Base-by-base conservation (phyloP, 2,329 filamentous ascomycete species). In the Diaporthe capsici region DNA sequence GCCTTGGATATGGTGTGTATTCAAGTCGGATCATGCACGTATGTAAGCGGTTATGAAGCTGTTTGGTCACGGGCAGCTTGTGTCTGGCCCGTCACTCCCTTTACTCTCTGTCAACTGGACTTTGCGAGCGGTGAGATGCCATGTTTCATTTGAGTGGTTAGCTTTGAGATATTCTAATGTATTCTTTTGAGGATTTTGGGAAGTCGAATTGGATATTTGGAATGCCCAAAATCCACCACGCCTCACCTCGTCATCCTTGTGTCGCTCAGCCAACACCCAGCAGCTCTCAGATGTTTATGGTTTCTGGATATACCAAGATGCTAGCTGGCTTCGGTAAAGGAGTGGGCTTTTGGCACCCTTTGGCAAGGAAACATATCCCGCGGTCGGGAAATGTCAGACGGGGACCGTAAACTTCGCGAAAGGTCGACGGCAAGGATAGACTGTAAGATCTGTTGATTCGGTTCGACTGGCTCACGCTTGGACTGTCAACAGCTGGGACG, bases 381-480 rank as follows among this genome's bases (percentile, higher is more conserved):
- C n/a, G 10, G 49, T 28, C 9, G 3, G 5, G 31, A 51, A 4
- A 51, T 37, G 22, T 20, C 63, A n/a, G 51, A n/a, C 9, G 3
- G 44, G 3, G 31, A 3, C 37, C 44, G 20, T 44, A 2, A n/a
- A 20, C 2, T 37, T 25, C 12, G 4, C 22, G 12, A 20, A n/a
- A 12, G 22, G 12, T 10, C 9, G 20, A 39, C 22, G 17, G 10
- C 6, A 37, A 22, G 22, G 31, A 20, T 25, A 20, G 10, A 2
- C 10, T 5, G 25, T 9, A 0, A 25, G 6, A 3, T 39, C 22
- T 4, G 2, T 25, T 17, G 31, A 1, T 2, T 9, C 7, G 22
- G 15, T 9, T 20, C 5, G 9, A 51, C 12, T 51, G 44, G 17
- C 61, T 34, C 17, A 3, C n/a, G 15, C 25, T 44, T 65, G 60